phyloP scores from a whole-genome alignment of 192 early-diverging fungal genomes.

The Backusella circina region DNA sequence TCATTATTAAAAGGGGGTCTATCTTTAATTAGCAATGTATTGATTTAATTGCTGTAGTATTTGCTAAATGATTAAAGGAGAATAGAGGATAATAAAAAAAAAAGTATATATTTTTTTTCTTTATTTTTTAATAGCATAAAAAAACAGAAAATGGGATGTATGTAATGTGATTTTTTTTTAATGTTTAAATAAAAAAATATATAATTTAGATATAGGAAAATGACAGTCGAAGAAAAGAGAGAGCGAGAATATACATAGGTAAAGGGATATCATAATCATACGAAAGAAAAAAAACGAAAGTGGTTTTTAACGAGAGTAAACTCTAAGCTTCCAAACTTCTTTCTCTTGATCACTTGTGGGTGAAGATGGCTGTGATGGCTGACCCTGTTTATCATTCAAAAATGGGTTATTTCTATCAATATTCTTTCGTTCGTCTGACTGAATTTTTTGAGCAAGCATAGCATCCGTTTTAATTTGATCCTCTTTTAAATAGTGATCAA shows the following conservation, averaged over 20 bases:
- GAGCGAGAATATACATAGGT: background rate
- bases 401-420: slow-evolving; percentile 20
- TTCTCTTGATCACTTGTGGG: slow-evolving; percentile 1
- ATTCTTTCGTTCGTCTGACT: slow-evolving; percentile 16
- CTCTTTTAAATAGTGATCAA: slow-evolving; percentile 3
- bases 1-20: background rate
- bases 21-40: background rate
- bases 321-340: slow-evolving; percentile 10
- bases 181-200: background rate
- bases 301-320: background rate
- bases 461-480: slow-evolving; percentile 23
- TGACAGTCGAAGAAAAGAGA: background rate
- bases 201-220: background rate
- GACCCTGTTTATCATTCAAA: background rate
- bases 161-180: background rate
- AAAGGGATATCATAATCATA: background rate
- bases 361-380: background rate
- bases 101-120: background rate
- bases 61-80: background rate
- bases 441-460: slow-evolving; percentile 13
- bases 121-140: background rate
- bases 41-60: background rate
- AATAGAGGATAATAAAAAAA: background rate
- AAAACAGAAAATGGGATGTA: background rate
- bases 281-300: background rate